These are phyloP conservation scores for Lentinula raphanica DNA, from an alignment of 768 basidiomycete genomes.

Conservation along the genomic window DNA sequence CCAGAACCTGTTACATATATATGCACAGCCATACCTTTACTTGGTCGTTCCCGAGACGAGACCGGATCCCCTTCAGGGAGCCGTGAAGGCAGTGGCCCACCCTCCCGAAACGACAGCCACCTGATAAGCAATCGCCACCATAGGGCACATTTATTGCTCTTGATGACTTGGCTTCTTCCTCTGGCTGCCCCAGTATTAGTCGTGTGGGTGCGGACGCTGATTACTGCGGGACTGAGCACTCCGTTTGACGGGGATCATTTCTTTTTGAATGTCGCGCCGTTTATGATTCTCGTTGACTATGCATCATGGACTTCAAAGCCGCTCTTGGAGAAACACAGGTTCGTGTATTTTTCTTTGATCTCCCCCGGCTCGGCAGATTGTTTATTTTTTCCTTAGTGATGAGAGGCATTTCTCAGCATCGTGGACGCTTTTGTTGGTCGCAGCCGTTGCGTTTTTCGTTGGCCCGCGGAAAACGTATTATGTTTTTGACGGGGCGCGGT, in stretches of 20 bases:
- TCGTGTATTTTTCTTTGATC: slow-evolving; percentile 13
- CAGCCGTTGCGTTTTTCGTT: slow-evolving; percentile 51
- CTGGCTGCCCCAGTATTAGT: slow-evolving; percentile 70
- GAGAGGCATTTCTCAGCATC: slow-evolving; percentile 38
- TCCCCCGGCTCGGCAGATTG: no score
- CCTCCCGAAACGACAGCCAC: background rate
- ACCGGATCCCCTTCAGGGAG: slow-evolving; percentile 6
- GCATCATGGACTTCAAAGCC: slow-evolving; percentile 43
- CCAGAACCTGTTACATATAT: slow-evolving; percentile 4
- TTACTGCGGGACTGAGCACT: slow-evolving; percentile 70
- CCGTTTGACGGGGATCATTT: slow-evolving; percentile 83
- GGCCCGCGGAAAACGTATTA: slow-evolving; percentile 65
- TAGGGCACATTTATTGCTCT: slow-evolving; percentile 57
- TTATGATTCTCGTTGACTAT: slow-evolving; percentile 58
- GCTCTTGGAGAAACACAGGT: slow-evolving; percentile 41
- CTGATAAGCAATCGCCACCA: slow-evolving; percentile 35
- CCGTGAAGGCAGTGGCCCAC: background rate
- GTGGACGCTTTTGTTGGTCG: slow-evolving; percentile 50
- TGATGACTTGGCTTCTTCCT: slow-evolving; percentile 81
- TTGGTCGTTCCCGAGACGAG: slow-evolving; percentile 11
- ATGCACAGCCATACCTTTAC: slow-evolving; percentile 17
- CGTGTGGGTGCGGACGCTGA: slow-evolving; percentile 86
- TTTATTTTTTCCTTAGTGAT: slow-evolving; percentile 26
- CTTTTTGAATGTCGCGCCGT: slow-evolving; percentile 59
- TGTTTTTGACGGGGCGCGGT: slow-evolving; percentile 58